Percentiles rank a stretch among this genome's conserved stretches.
Evolutionary conservation across 2,329 filamentous ascomycete species (phyloP).

Genomic region (Xylariaceae sp.): DNA sequence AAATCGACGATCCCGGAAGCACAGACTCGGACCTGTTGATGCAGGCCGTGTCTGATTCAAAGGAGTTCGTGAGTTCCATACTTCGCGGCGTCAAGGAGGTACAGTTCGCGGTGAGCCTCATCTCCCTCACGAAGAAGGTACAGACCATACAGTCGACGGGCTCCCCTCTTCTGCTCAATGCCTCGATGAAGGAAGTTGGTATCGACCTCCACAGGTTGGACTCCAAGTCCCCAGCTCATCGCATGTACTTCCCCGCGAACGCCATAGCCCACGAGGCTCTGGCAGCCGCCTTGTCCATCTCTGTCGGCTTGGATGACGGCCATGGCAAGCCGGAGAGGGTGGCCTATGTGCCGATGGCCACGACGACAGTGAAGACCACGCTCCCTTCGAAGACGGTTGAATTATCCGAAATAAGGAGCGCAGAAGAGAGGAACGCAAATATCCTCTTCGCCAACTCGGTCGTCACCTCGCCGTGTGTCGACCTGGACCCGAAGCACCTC

Average conservation of each 20-base stretch:
- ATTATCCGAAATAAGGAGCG: constrained; percentile 63
- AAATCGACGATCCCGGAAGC: constrained; percentile 63
- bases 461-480: constrained; percentile 89
- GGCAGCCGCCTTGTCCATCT: constrained; percentile 85
- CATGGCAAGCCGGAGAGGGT: constrained; percentile 78
- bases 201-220: constrained; percentile 89
- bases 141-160: constrained; percentile 60
- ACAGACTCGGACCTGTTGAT: constrained; percentile 60
- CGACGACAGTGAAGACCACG: constrained; percentile 89
- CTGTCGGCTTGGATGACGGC: constrained; percentile 87
- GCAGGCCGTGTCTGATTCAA: constrained; percentile 83
- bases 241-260: constrained; percentile 94
- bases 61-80: constrained; percentile 85
- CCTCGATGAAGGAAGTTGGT: constrained; percentile 94
- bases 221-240: constrained; percentile 85
- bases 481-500: constrained; percentile 86
- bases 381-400: constrained; percentile 91
- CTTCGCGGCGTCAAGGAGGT: constrained; percentile 92
- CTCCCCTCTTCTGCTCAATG: constrained; percentile 72
- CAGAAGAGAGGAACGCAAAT: constrained; percentile 86
- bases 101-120: constrained; percentile 87
- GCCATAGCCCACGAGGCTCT: constrained; percentile 94
- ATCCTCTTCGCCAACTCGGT: constrained; percentile 95
- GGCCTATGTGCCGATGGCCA: constrained; percentile 94
- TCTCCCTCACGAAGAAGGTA: constrained; percentile 79